Percentiles rank a stretch among this genome's conserved stretches.
Conservation (phyloP, 768 basidiomycete genomes). For the Lentinula sp. region DNA sequence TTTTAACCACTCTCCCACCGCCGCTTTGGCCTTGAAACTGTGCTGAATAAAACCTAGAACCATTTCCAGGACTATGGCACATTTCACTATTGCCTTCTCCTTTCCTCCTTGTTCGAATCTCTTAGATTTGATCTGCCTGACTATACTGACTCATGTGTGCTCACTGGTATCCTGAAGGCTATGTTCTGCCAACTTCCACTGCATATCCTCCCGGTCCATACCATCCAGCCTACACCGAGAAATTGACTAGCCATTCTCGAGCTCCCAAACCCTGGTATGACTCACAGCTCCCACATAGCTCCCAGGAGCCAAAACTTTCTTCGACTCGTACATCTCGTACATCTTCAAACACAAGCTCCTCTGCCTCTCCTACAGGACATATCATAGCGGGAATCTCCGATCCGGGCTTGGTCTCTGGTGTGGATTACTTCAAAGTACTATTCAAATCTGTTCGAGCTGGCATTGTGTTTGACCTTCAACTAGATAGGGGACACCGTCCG, state of each 20-base stretch:
- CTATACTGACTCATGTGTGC: neutral
- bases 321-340: neutral
- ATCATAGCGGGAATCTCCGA: neutral
- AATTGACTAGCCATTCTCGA: neutral
- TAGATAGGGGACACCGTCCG: neutral
- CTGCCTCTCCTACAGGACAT: neutral
- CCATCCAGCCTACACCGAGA: neutral
- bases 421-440: slow-evolving; percentile 2
- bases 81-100: neutral
- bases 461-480: neutral
- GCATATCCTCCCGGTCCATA: neutral
- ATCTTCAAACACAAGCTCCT: neutral
- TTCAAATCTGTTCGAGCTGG: neutral
- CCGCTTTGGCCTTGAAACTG: neutral
- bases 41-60: neutral
- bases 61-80: neutral
- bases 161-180: neutral
- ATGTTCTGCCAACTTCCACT: neutral
- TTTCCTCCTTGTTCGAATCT: neutral
- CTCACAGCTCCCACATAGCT: neutral
- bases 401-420: neutral
- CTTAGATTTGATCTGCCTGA: neutral
- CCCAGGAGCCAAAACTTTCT: neutral
- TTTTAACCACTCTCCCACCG: neutral
- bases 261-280: neutral